Base-by-base conservation (phyloP, 495 filamentous ascomycete species). In the Parachaetomium inaequale region DNA sequence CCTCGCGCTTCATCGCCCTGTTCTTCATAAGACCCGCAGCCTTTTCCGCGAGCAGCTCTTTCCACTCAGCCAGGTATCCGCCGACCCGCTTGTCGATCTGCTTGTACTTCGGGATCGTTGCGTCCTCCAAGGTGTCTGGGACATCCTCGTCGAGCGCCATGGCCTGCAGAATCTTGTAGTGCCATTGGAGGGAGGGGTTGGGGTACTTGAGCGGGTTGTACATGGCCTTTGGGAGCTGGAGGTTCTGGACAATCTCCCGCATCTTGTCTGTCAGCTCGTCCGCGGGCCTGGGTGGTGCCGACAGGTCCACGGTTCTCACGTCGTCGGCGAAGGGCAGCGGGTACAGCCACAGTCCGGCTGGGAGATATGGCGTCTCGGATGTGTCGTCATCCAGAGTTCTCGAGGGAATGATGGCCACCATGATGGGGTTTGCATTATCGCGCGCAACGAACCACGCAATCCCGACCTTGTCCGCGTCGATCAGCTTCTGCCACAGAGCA, bases 141-240 rank as follows among this genome's bases (percentile, higher is more conserved):
- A 93, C 72, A 52, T 97, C 94, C 70, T 99, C 95, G 32, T 96
- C 92, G 14, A 99, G 75, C 2, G 95, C 95, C 49, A 96, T 82
- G 6, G 90, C 91, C 73, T 99, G 95, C 4, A 99, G 78, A 45
- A 98, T 93, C 49, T 87, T 88, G 76, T 98, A 99, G 74, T 96
- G 93, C 95, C 95, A 99, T 79, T 99, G 95, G 55, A 99, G 82
- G 1, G 88, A 84, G 64, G 95, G 94, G 66, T 99, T 99, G 0
- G 95, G 91, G 69, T 98, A 98, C 70, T 89, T 93, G 3, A 77
- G 73, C 17, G 93, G 92, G 60, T 92, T 87, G 69, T 96, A 99
- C 3, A 79, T 70, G 2, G 84, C 93, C 66, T 89, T 92, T 0
- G 95, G 95, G 12, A 99, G 86, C 67, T 98, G 92, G 12, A 99